phyloP scores from a whole-genome alignment of 2,329 filamentous ascomycete species.

The Colletotrichum camelliae region DNA sequence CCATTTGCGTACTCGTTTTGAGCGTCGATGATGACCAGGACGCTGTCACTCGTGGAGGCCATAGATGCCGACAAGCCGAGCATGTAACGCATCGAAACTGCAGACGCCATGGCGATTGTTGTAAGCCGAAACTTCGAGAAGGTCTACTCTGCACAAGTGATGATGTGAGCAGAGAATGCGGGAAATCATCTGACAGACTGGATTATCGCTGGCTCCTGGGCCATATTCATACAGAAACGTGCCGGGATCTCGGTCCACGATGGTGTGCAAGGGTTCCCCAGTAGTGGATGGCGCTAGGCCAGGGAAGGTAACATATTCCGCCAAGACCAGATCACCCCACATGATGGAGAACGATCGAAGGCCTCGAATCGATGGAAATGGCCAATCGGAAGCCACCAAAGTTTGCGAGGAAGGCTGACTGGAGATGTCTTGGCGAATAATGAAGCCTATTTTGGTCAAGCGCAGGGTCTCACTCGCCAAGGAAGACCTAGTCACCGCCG shows the following conservation, averaged over 20 bases:
- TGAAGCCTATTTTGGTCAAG: neutral
- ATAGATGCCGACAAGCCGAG: slow-evolving; percentile 51
- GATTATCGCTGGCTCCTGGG: neutral
- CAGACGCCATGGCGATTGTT: slow-evolving; percentile 10
- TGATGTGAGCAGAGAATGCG: neutral
- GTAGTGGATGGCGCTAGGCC: neutral
- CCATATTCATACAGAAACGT: neutral
- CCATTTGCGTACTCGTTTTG: slow-evolving; percentile 72
- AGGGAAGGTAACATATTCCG: neutral
- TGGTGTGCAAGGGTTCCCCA: neutral
- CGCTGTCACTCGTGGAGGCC: slow-evolving; percentile 49
- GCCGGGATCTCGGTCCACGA: neutral
- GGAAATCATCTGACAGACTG: neutral
- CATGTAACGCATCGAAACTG: slow-evolving; percentile 39
- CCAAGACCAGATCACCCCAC: neutral
- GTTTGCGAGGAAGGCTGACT: neutral
- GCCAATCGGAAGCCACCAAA: neutral
- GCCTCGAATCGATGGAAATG: fast-evolving
- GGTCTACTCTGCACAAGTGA: neutral
- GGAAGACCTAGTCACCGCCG: neutral
- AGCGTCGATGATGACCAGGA: slow-evolving; percentile 71
- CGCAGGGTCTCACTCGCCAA: neutral
- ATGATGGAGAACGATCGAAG: neutral
- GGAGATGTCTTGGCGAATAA: neutral
- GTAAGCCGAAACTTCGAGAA: neutral